phyloP scores from a whole-genome alignment of 805 yeast genomes.

The Yarrowia hollandica region DNA sequence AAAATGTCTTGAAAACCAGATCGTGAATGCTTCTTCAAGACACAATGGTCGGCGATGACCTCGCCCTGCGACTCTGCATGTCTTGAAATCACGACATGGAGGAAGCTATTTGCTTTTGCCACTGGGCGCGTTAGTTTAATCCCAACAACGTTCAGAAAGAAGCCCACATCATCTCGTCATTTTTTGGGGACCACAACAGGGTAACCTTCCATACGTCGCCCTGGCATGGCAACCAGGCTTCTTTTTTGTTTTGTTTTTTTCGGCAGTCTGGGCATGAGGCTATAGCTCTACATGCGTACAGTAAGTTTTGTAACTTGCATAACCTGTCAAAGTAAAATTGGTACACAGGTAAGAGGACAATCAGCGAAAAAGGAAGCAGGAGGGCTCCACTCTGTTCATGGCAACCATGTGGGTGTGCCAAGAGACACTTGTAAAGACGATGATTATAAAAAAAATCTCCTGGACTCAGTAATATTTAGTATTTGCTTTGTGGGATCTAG shows the following conservation, averaged over 20 bases:
- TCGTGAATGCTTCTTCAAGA: neutral
- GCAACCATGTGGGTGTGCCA: slow-evolving; percentile 1
- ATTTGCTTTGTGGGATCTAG: neutral
- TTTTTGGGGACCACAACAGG: neutral
- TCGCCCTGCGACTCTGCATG: slow-evolving; percentile 7
- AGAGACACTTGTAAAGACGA: neutral
- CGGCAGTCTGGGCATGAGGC: neutral
- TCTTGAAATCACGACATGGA: neutral
- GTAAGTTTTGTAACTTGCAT: neutral
- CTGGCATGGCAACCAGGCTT: too few species aligned
- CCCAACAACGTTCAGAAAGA: slow-evolving; percentile 3
- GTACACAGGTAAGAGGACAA: neutral
- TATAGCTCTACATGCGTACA: neutral
- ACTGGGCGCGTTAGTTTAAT: slow-evolving; percentile 7
- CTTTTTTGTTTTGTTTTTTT: neutral
- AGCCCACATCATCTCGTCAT: too few species aligned
- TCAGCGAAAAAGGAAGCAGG: neutral
- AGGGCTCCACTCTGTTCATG: neutral
- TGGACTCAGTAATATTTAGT: neutral
- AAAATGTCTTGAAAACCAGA: neutral
- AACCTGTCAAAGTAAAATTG: neutral
- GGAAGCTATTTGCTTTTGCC: slow-evolving; percentile 5
- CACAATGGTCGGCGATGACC: neutral
- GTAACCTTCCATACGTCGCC: slow-evolving; percentile 12
- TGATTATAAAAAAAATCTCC: too few species aligned